Evolutionary conservation across 2,329 filamentous ascomycete genomes (phyloP).

Genomic region (Trichoderma aggressivum): DNA sequence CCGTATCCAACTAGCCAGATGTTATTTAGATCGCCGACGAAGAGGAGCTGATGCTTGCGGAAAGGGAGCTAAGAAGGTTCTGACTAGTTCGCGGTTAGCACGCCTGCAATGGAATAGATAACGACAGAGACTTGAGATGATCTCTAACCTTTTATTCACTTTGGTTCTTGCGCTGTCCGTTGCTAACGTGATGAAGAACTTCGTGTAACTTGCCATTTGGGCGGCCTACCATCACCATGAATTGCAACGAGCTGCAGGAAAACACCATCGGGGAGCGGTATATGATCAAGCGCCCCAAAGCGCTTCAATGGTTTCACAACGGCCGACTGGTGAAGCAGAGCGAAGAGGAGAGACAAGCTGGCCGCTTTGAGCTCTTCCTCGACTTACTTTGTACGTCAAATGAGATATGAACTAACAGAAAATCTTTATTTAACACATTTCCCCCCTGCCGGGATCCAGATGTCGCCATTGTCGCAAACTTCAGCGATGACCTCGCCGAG

Average conservation of each 20-base stretch:
- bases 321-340: slow-evolving; percentile 39
- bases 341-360: slow-evolving; percentile 44
- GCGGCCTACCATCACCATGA: slow-evolving; percentile 29
- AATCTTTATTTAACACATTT: not conserved
- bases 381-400: slow-evolving; percentile 42
- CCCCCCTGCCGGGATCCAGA: slow-evolving; percentile 22
- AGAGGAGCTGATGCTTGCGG: not conserved
- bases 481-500: slow-evolving; percentile 47
- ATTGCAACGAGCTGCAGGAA: slow-evolving; percentile 37
- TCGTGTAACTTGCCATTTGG: not conserved
- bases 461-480: slow-evolving; percentile 49
- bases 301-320: slow-evolving; percentile 46
- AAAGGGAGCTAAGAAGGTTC: not conserved
- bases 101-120: not conserved
- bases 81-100: not conserved
- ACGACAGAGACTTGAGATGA: not conserved
- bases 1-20: not conserved
- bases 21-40: not conserved
- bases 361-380: slow-evolving; percentile 48
- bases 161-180: not conserved
- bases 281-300: slow-evolving; percentile 36
- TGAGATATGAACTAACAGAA: not conserved
- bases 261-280: slow-evolving; percentile 31
- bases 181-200: not conserved
- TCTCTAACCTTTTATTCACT: not conserved